Conservation (phyloP, 2,329 filamentous ascomycete species). For the Pezicula rhizophila region DNA sequence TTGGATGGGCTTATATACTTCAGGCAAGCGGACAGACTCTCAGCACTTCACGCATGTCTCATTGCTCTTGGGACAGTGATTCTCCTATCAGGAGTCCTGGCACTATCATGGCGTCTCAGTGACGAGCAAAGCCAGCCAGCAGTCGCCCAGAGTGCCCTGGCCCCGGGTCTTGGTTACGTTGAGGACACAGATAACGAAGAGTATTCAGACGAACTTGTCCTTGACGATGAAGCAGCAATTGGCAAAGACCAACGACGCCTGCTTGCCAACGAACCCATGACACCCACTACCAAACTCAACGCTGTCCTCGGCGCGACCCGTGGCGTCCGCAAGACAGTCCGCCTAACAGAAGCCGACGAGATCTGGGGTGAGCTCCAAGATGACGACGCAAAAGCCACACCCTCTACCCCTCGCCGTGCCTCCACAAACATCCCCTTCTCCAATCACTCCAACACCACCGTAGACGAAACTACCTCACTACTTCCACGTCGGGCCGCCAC, state of each 20-base stretch:
- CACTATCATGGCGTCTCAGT: constrained; percentile 87
- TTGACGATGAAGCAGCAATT: constrained; percentile 26
- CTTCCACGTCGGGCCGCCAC: constrained; percentile 11
- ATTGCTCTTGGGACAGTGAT: constrained; percentile 85
- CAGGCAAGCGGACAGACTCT: constrained; percentile 75
- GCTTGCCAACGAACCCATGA: constrained; percentile 23
- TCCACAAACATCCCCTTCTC: constrained; percentile 7
- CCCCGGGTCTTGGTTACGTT: constrained; percentile 76
- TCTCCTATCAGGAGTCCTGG: constrained; percentile 79
- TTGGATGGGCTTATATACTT: constrained; percentile 97
- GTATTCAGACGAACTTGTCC: constrained; percentile 43
- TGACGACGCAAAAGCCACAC: constrained; percentile 38
- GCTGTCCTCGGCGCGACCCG: constrained; percentile 23
- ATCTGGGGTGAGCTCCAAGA: constrained; percentile 89
- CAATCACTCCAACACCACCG: neutral
- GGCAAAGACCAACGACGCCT: constrained; percentile 24
- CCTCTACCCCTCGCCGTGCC: constrained; percentile 9
- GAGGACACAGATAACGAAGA: constrained; percentile 58
- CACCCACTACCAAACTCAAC: constrained; percentile 24
- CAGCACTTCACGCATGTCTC: constrained; percentile 67
- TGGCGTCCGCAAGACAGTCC: constrained; percentile 21
- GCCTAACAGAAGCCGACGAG: constrained; percentile 59
- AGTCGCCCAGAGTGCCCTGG: constrained; percentile 62
- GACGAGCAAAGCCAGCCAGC: constrained; percentile 62
- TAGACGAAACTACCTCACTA: constrained; percentile 21